Evolutionary conservation across 2,329 filamentous ascomycete genomes (phyloP).

Genomic region (Penicillium expansum): DNA sequence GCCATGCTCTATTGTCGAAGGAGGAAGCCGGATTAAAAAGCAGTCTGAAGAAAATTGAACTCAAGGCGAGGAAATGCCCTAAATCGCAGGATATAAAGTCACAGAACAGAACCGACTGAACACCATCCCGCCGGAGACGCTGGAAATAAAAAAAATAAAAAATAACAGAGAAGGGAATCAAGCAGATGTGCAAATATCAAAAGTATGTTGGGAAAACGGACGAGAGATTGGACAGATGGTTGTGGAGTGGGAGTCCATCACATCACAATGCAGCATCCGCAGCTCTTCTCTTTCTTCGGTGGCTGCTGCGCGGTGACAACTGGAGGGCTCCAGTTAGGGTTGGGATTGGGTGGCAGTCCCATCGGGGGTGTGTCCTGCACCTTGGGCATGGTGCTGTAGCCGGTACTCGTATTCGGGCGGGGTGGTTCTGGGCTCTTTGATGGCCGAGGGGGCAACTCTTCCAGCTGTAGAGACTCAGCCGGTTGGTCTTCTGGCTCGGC

Average conservation of each 20-base stretch:
- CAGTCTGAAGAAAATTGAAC: constrained; percentile 2
- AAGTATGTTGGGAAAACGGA: constrained; percentile 16
- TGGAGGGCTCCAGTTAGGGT: constrained; percentile 41
- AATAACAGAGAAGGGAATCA: constrained; percentile 14
- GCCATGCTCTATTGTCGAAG: constrained; percentile 14
- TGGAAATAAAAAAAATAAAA: constrained; percentile 9
- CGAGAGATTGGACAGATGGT: constrained; percentile 15
- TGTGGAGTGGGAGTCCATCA: constrained; percentile 42
- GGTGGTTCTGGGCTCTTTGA: constrained; percentile 35
- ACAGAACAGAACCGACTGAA: constrained; percentile 19
- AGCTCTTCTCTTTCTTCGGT: constrained; percentile 51
- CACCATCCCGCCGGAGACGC: constrained; percentile 19
- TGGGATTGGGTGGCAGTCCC: constrained; percentile 38
- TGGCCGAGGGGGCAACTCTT: constrained; percentile 22
- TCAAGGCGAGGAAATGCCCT: constrained; percentile 2
- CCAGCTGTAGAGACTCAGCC: constrained; percentile 5
- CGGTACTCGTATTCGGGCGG: constrained; percentile 44
- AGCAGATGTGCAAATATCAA: constrained; percentile 14
- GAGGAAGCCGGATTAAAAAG: constrained; percentile 14
- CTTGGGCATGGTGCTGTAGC: constrained; percentile 52
- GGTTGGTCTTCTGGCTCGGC: constrained; percentile 7
- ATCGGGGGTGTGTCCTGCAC: constrained; percentile 40
- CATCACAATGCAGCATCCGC: constrained; percentile 74
- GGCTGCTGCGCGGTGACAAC: constrained; percentile 55
- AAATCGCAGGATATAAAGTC: constrained; percentile 5